Conservation (phyloP, 768 basidiomycete genomes). For the Glaciozyma martinii region DNA sequence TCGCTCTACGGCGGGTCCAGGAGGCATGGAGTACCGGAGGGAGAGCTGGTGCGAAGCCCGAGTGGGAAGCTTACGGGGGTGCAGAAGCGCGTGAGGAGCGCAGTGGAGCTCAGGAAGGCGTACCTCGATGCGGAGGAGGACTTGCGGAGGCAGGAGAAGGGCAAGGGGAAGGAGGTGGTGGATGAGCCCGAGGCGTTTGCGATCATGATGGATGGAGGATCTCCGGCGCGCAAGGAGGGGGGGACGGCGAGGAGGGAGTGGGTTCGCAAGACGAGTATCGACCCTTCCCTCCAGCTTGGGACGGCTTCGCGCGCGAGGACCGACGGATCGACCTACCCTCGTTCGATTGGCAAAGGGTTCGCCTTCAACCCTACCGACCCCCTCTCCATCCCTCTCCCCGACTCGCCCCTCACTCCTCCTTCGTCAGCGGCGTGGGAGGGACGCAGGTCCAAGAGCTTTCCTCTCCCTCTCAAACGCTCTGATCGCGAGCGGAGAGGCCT, state of each 20-base stretch:
- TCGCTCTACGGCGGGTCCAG: neutral
- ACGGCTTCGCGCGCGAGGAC: neutral
- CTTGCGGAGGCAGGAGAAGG: neutral
- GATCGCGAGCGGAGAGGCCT: conserved; percentile 4
- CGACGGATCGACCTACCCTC: neutral
- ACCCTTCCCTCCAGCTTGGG: neutral
- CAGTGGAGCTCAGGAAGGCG: conserved; percentile 22
- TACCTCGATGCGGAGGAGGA: conserved; percentile 16
- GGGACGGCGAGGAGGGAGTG: neutral
- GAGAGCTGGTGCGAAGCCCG: conserved; percentile 13
- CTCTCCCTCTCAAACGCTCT: conserved; percentile 18
- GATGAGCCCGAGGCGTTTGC: neutral
- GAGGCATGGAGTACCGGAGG: conserved; percentile 14
- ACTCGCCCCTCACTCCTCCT: conserved; percentile 5
- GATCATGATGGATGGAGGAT: neutral
- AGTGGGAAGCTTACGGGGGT: conserved; percentile 17
- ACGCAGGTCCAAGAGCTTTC: conserved; percentile 9
- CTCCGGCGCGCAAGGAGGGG: neutral
- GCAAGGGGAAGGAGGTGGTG: neutral
- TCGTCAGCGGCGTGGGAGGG: neutral
- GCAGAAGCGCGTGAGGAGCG: conserved; percentile 14
- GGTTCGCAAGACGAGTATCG: conserved; percentile 12
- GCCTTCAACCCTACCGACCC: conserved; percentile 19
- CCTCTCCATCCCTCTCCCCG: neutral
- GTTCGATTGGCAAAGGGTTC: neutral